Evolutionary conservation across 495 filamentous ascomycete species (phyloP), one percentile per base, ranked within the genome.

Genomic region (Schizothecium vesticola): DNA sequence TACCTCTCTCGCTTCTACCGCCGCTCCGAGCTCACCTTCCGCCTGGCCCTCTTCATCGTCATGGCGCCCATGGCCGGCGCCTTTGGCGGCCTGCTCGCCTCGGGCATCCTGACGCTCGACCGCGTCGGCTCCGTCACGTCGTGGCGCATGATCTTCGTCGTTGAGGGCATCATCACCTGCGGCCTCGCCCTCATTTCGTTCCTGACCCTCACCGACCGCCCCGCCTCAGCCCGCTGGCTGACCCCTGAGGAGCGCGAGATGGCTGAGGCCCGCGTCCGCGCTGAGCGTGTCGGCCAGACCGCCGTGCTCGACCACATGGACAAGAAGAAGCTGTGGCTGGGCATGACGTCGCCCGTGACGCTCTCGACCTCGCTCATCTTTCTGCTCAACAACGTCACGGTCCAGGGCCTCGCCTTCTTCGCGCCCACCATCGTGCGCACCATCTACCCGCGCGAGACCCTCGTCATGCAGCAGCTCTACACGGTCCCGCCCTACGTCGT

Each of bases 401-500:
- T 95, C 13, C 93, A 95, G 74, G 90, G 89, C 0, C 82, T 94
- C 56, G 86, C 85, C 9, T 90, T 92, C 81, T 92, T 92, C 75
- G 80, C 85, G 0, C 90, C 90, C 0, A 91, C 89, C 13, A 90
- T 92, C 75, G 87, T 92, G 22, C 71, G 77, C 31, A 89, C 84
- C 28, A 92, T 92, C 63, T 89, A 89, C 59, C 91, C 87, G 33
- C 59, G 83, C 21, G 80, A 80, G 70, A 81, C 76, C 33, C 83
- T 86, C 26, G 77, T 92, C 59, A 68, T 22, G 70, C 69, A 75
- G 61, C 82, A 81, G 26, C 86, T 92, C 0, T 85, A 83, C 69
- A 91, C 90, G 0, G 90, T 92, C 0, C 90, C 90, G 0, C 90
- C 90, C 0, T 92, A 92, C 71, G 79, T 88, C 5, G 83, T 91